A percentile compares a stretch with the other conserved stretches of the same genome.
These are phyloP conservation scores for Tubosaeta brunneosetosa DNA, from an alignment of 768 basidiomycete species.

Conservation along the genomic window DNA sequence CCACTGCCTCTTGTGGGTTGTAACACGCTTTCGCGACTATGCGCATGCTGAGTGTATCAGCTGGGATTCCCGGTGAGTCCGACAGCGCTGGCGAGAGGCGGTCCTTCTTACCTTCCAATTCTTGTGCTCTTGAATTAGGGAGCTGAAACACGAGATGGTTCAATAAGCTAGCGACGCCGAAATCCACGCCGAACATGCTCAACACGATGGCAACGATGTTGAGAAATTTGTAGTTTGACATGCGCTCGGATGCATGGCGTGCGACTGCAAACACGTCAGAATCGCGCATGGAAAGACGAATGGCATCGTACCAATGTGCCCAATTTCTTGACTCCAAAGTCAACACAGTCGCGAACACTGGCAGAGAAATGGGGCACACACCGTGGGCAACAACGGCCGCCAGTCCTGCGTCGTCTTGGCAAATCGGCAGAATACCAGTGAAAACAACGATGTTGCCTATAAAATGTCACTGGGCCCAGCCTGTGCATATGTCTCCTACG, in stretches of 20 bases:
- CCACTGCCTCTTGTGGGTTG: constrained; percentile 70
- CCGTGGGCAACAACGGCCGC: constrained; percentile 86
- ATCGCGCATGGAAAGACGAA: background rate
- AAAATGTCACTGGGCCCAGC: background rate
- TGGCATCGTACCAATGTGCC: constrained; percentile 55
- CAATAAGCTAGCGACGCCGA: constrained; percentile 45
- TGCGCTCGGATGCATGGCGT: constrained; percentile 48
- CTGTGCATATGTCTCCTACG: background rate
- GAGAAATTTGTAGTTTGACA: constrained; percentile 40
- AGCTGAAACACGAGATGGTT: constrained; percentile 57
- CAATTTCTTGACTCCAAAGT: constrained; percentile 54
- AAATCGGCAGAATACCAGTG: constrained; percentile 81
- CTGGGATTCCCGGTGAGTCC: constrained; percentile 34
- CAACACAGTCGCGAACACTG: background rate
- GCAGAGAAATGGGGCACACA: constrained; percentile 21
- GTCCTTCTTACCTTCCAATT: constrained; percentile 61
- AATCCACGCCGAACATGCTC: constrained; percentile 48
- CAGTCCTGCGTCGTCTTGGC: constrained; percentile 72
- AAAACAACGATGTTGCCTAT: constrained; percentile 78
- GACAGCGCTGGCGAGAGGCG: background rate
- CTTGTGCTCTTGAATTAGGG: constrained; percentile 79
- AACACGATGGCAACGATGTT: constrained; percentile 41
- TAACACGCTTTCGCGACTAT: constrained; percentile 84
- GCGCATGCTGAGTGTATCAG: constrained; percentile 80
- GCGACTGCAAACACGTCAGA: constrained; percentile 42